Evolutionary conservation across 345 rosid genomes (phyloP).

Genomic region (Gossypium anomalum): DNA sequence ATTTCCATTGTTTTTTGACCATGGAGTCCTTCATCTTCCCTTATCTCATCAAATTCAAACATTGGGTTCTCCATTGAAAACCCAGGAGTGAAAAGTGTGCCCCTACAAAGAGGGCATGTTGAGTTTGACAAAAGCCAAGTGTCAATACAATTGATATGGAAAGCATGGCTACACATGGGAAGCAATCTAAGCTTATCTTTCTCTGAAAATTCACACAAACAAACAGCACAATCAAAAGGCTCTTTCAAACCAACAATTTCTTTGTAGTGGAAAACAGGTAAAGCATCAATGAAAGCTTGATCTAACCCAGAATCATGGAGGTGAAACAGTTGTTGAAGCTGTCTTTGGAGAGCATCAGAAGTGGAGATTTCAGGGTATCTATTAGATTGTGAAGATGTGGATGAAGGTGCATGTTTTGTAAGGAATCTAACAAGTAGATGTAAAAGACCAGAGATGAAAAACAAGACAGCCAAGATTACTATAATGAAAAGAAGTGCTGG

Average conservation of each 20-base stretch:
- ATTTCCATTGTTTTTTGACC: conserved; percentile 48
- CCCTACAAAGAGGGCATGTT: conserved; percentile 79
- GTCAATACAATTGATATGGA: conserved; percentile 76
- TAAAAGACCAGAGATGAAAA: conserved; percentile 79
- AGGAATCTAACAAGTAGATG: conserved; percentile 87
- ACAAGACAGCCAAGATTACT: conserved; percentile 69
- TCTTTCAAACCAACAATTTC: conserved; percentile 68
- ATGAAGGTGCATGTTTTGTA: conserved; percentile 51
- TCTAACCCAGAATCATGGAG: conserved; percentile 87
- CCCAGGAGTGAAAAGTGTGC: conserved; percentile 61
- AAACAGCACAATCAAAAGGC: conserved; percentile 89
- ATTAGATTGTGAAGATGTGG: conserved; percentile 51
- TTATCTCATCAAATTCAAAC: conserved; percentile 58
- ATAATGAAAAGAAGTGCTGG: conserved; percentile 78
- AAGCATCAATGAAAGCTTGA: conserved; percentile 84
- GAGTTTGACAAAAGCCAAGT: conserved; percentile 87
- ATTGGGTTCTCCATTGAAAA: conserved; percentile 65
- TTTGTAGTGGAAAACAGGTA: conserved; percentile 75
- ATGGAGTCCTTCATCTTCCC: conserved; percentile 51
- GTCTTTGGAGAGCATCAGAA: conserved; percentile 79
- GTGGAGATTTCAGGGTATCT: conserved; percentile 63
- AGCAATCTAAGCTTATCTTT: conserved; percentile 80
- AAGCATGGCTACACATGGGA: conserved; percentile 86
- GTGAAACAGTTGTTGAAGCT: conserved; percentile 83
- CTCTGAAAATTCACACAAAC: conserved; percentile 77